phyloP scores from a whole-genome alignment of 179 eudicot genomes.

The Spergularia azorica region DNA sequence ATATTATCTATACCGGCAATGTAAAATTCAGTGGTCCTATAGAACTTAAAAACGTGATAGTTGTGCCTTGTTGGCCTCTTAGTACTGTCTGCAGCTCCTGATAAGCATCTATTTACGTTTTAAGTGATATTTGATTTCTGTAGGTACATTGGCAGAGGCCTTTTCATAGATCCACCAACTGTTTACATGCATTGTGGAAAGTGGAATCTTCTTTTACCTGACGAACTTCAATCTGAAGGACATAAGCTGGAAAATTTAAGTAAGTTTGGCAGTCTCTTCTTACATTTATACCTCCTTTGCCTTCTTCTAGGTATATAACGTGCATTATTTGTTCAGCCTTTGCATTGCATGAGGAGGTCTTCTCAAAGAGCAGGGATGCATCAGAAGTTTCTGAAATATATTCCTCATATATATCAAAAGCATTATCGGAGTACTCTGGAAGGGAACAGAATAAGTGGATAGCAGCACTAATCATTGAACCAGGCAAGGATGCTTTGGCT shows the following conservation, averaged over 20 bases:
- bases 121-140: conserved; percentile 12
- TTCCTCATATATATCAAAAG: conserved; percentile 50
- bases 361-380: conserved; percentile 59
- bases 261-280: conserved; percentile 38
- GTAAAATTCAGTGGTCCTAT: background rate
- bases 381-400: conserved; percentile 59
- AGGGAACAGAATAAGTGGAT: conserved; percentile 43
- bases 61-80: background rate
- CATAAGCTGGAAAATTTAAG: conserved; percentile 46
- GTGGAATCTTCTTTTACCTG: conserved; percentile 75
- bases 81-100: background rate
- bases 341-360: conserved; percentile 59
- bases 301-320: background rate
- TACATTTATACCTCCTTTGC: conserved; percentile 9
- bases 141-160: conserved; percentile 95
- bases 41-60: background rate
- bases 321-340: conserved; percentile 53
- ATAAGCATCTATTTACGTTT: background rate
- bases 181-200: conserved; percentile 57
- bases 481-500: conserved; percentile 55
- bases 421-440: conserved; percentile 45
- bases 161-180: conserved; percentile 84
- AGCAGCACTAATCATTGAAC: conserved; percentile 91
- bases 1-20: background rate
- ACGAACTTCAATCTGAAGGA: conserved; percentile 41